Evolutionary conservation across 2,329 filamentous ascomycete genomes (phyloP).

Genomic region (Apiospora marii): DNA sequence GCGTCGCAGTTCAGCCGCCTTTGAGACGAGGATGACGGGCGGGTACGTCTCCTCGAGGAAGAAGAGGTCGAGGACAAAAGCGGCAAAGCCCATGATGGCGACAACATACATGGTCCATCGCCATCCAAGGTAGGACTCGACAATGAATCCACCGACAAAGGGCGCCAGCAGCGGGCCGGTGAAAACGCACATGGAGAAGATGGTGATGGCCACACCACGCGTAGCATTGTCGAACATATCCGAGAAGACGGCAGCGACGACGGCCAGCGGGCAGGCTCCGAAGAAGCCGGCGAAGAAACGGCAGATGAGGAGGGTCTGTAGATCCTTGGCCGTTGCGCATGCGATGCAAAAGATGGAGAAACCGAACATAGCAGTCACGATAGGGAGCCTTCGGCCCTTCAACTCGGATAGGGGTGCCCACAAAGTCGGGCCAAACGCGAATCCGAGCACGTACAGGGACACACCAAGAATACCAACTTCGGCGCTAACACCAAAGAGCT

Average conservation of each 20-base stretch:
- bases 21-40: constrained; percentile 68
- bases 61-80: constrained; percentile 66
- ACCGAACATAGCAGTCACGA: constrained; percentile 69
- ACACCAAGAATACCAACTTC: constrained; percentile 72
- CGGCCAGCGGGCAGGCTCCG: constrained; percentile 72
- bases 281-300: constrained; percentile 80
- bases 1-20: constrained; percentile 68
- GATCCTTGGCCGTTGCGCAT: constrained; percentile 69
- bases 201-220: constrained; percentile 64
- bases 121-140: constrained; percentile 70
- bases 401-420: constrained; percentile 79
- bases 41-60: constrained; percentile 76
- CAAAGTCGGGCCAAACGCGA: constrained; percentile 68
- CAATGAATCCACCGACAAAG: constrained; percentile 74
- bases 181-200: constrained; percentile 70
- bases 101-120: constrained; percentile 75
- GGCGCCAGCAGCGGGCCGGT: constrained; percentile 72
- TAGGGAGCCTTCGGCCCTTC: constrained; percentile 69
- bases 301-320: constrained; percentile 74
- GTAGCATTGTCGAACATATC: constrained; percentile 75
- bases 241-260: constrained; percentile 75
- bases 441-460: constrained; percentile 74
- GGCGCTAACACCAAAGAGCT: constrained; percentile 65
- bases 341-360: constrained; percentile 75
- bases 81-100: constrained; percentile 68